A percentile compares a stretch with the other conserved stretches of the same genome.
phyloP scores from a whole-genome alignment of 345 rosid species.

The Citrus unshiu region DNA sequence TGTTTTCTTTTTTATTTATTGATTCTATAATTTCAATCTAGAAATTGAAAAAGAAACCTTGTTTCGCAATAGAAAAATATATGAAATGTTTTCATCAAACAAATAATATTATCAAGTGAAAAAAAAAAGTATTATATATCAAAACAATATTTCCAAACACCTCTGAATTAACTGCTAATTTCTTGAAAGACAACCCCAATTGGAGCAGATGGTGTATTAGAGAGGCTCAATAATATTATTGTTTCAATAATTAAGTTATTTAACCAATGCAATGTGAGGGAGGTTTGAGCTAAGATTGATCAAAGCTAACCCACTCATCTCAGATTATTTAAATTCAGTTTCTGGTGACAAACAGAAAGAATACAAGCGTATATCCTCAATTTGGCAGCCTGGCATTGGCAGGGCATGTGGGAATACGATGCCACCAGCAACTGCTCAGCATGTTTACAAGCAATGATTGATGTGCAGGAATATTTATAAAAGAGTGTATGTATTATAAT shows the following conservation, averaged over 20 bases:
- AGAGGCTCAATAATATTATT: neutral
- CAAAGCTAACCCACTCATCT: too few relatives aligned
- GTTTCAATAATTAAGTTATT: neutral
- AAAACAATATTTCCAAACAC: neutral
- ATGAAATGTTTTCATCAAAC: neutral
- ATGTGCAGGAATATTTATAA: neutral
- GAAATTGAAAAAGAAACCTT: neutral
- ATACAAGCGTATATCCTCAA: neutral
- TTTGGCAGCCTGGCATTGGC: constrained; percentile 2
- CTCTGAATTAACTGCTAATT: neutral
- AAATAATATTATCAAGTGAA: too few relatives aligned
- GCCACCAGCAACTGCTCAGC: neutral
- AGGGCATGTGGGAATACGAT: neutral
- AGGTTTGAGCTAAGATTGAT: neutral
- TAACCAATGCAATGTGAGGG: neutral
- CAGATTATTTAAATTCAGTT: neutral
- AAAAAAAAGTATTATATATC: neutral
- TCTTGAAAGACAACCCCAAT: too few relatives aligned
- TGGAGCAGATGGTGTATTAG: neutral
- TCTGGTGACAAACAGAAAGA: neutral
- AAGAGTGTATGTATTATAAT: neutral
- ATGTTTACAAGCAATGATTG: neutral
- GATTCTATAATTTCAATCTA: neutral
- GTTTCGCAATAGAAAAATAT: too few relatives aligned
- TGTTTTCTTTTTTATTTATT: too few relatives aligned